phyloP scores from a whole-genome alignment of 176 grass and related monocot species.

The Triticum dicoccoides region DNA sequence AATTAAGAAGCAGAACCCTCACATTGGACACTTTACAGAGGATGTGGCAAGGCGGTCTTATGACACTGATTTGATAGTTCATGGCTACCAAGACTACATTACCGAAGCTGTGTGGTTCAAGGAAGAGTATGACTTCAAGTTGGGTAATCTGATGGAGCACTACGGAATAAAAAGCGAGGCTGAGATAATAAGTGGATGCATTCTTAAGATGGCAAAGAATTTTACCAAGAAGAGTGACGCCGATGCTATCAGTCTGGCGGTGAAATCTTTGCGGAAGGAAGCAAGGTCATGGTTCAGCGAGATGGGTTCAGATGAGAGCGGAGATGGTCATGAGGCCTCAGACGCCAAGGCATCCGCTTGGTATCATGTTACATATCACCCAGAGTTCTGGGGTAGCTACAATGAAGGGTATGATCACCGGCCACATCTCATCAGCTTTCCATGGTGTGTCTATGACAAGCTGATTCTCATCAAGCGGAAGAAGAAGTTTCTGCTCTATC shows the following conservation, averaged over 20 bases:
- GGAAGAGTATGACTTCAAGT: slow-evolving; percentile 83
- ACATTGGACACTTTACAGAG: slow-evolving; percentile 55
- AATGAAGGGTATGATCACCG: slow-evolving; percentile 51
- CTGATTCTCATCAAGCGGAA: slow-evolving; percentile 59
- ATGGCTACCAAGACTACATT: slow-evolving; percentile 56
- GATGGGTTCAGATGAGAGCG: slow-evolving; percentile 17
- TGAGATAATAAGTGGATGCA: slow-evolving; percentile 79
- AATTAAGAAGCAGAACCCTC: slow-evolving; percentile 63
- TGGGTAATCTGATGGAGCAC: slow-evolving; percentile 89
- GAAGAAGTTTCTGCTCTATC: slow-evolving; percentile 32
- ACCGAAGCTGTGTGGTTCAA: slow-evolving; percentile 53
- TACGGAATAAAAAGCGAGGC: slow-evolving; percentile 90
- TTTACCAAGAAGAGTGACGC: slow-evolving; percentile 76
- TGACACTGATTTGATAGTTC: slow-evolving; percentile 74
- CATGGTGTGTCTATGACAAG: slow-evolving; percentile 84
- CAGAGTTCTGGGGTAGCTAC: slow-evolving; percentile 52
- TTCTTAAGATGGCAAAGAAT: slow-evolving; percentile 81
- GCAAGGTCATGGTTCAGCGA: slow-evolving; percentile 73
- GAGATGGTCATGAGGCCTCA: slow-evolving; percentile 31
- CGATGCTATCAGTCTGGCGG: slow-evolving; percentile 65
- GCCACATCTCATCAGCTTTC: slow-evolving; percentile 81
- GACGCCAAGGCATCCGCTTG: slow-evolving; percentile 86
- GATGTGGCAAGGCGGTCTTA: slow-evolving; percentile 62
- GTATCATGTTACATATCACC: slow-evolving; percentile 88
- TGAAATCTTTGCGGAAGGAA: slow-evolving; percentile 79